Evolutionary conservation across 441 rosid genomes (phyloP).

Genomic region (Erodium trifolium): DNA sequence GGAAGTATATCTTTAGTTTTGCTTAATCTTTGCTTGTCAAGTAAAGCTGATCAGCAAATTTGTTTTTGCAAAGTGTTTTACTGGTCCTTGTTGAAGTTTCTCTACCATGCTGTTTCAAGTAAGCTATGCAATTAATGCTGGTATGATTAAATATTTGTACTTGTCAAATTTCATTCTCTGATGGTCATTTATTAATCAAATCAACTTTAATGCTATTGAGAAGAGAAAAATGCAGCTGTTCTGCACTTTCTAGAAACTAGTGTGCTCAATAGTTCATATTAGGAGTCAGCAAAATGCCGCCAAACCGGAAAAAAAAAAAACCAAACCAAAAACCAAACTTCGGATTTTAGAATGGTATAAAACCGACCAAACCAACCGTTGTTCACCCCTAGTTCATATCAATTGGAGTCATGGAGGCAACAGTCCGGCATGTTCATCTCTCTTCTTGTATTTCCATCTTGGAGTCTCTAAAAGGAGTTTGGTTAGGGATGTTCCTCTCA

Average conservation of each 20-base stretch:
- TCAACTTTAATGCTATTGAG: neutral
- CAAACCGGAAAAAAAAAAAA: too few species aligned
- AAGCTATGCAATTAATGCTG: neutral
- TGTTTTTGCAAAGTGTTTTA: neutral
- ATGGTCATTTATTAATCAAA: neutral
- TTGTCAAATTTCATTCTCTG: neutral
- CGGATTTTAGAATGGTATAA: too few species aligned
- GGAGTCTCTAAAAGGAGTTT: neutral
- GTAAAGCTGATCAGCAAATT: neutral
- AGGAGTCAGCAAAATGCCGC: too few species aligned
- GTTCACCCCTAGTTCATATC: too few species aligned
- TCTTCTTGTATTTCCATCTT: neutral
- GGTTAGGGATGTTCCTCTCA: neutral
- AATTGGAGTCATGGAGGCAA: neutral
- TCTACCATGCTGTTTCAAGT: neutral
- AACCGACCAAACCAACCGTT: too few species aligned
- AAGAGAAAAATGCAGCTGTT: neutral
- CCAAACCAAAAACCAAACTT: too few species aligned
- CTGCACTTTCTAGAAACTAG: neutral
- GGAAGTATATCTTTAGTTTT: neutral
- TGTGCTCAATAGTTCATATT: neutral
- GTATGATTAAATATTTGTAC: neutral
- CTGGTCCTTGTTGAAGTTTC: neutral
- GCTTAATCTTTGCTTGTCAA: neutral
- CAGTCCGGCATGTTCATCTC: neutral